Evolutionary conservation across 2,329 filamentous ascomycete species (phyloP).

Genomic region (Trichoderma atrobrunneum): DNA sequence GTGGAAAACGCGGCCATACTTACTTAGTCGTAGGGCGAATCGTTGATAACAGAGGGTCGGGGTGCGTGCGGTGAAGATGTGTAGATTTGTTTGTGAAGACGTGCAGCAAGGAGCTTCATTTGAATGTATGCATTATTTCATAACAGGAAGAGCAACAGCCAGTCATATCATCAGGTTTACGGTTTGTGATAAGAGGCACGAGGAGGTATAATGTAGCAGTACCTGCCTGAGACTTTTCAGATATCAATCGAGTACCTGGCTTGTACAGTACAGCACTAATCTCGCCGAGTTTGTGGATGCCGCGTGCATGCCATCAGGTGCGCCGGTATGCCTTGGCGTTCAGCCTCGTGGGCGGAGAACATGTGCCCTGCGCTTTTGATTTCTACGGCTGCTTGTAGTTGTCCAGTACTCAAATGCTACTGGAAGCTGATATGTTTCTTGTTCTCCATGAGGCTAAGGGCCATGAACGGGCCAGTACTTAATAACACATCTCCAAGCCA

Average conservation of each 20-base stretch:
- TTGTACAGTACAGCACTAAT: neutral
- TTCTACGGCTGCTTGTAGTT: neutral
- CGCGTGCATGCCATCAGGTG: neutral
- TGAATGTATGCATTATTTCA: neutral
- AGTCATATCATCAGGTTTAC: neutral
- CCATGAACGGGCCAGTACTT: neutral
- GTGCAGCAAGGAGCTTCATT: neutral
- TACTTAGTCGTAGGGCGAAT: neutral
- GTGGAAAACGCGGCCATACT: neutral
- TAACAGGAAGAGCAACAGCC: neutral
- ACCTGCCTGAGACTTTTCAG: neutral
- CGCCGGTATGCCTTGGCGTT: slow-evolving; percentile 5
- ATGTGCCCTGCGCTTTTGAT: neutral
- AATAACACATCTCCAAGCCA: neutral
- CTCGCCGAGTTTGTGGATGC: neutral
- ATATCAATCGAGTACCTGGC: neutral
- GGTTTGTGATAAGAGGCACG: neutral
- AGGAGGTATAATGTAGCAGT: neutral
- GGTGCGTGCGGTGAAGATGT: neutral
- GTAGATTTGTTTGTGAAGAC: neutral
- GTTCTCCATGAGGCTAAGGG: neutral
- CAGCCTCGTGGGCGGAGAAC: neutral
- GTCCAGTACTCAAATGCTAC: neutral
- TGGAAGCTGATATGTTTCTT: neutral
- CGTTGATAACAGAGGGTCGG: neutral